Percentiles rank a stretch among this genome's conserved stretches.
Conservation (phyloP, 2,329 filamentous ascomycete species). For the Zymoseptoria passerinii region DNA sequence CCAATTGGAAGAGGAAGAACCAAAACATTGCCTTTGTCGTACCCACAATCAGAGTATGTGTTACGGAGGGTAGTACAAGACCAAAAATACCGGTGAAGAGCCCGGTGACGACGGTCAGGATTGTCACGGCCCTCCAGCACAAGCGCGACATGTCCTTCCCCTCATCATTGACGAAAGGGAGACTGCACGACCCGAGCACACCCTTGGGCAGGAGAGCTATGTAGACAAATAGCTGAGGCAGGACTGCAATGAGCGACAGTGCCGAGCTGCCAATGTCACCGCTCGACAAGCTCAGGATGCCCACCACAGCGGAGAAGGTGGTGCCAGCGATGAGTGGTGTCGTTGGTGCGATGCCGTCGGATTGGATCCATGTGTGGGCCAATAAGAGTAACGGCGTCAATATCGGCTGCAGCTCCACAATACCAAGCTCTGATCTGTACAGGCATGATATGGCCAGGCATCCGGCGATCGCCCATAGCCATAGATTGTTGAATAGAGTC, state of each 20-base stretch:
- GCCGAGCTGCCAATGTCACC: not conserved
- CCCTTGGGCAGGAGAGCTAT: not conserved
- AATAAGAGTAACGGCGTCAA: not conserved
- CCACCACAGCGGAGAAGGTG: not conserved
- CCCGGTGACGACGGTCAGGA: not conserved
- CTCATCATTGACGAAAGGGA: not conserved
- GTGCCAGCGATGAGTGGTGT: not conserved
- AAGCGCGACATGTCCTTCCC: not conserved
- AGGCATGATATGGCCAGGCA: not conserved
- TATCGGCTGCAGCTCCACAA: slow-evolving; percentile 1
- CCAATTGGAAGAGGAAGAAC: not conserved
- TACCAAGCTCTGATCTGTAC: not conserved
- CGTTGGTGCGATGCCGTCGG: not conserved
- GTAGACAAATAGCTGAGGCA: not conserved
- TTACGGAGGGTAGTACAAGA: not conserved
- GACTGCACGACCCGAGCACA: not conserved
- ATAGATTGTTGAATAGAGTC: not conserved
- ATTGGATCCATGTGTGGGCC: not conserved
- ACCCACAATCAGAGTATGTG: not conserved
- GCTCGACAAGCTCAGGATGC: not conserved
- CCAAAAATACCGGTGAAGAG: not conserved
- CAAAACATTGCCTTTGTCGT: not conserved
- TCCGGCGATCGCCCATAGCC: not conserved
- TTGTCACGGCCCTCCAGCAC: not conserved
- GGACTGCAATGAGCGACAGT: not conserved